Evolutionary conservation across 2,329 filamentous ascomycete species (phyloP).

Genomic region (Didymella sp.): DNA sequence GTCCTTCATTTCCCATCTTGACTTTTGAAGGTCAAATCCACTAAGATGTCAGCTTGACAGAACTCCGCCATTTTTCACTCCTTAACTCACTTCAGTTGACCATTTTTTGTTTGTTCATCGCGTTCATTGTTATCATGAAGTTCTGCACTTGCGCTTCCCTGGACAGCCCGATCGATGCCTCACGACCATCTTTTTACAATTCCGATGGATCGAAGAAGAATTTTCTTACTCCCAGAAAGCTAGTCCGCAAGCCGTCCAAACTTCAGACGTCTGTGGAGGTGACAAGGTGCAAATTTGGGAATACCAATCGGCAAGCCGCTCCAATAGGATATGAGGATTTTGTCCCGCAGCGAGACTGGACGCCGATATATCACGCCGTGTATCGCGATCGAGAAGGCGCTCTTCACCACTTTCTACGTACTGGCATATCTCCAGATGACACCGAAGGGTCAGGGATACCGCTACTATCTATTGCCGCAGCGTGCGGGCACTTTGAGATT

Average conservation of each 20-base stretch:
- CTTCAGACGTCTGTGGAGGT: slow-evolving; percentile 44
- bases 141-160: slow-evolving; percentile 30
- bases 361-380: slow-evolving; percentile 41
- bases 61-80: not conserved
- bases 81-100: not conserved
- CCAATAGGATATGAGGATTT: slow-evolving; percentile 16
- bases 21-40: not conserved
- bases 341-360: slow-evolving; percentile 39
- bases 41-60: not conserved
- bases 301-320: slow-evolving; percentile 20
- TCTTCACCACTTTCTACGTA: slow-evolving; percentile 39
- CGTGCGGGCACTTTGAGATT: slow-evolving; percentile 34
- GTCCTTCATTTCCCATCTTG: slow-evolving; percentile 17
- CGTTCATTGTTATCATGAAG: slow-evolving; percentile 20
- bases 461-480: slow-evolving; percentile 41
- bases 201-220: slow-evolving; percentile 25
- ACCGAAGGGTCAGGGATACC: slow-evolving; percentile 28
- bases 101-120: not conserved
- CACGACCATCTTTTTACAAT: slow-evolving; percentile 24
- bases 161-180: slow-evolving; percentile 24
- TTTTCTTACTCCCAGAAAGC: slow-evolving; percentile 6
- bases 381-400: slow-evolving; percentile 44
- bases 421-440: slow-evolving; percentile 39
- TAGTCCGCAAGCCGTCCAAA: slow-evolving; percentile 34
- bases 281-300: slow-evolving; percentile 40